A percentile compares a stretch with the other conserved stretches of the same genome.
phyloP scores from a whole-genome alignment of 768 basidiomycete genomes.

The Grammothele lineata region DNA sequence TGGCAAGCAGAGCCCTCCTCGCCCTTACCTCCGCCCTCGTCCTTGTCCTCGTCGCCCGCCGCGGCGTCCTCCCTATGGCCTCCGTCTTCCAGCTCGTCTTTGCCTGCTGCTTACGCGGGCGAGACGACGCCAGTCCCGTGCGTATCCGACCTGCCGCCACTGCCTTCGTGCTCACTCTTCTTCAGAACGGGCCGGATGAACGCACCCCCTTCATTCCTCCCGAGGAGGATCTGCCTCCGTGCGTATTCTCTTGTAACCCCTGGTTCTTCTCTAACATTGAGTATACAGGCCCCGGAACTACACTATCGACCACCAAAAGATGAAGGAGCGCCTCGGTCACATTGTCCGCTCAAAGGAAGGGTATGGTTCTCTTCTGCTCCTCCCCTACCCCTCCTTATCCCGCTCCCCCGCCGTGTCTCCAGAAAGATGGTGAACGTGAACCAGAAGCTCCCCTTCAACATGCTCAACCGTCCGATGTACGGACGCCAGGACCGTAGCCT shows the following conservation, averaged over 20 bases:
- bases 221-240: constrained; percentile 25
- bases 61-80: constrained; percentile 20
- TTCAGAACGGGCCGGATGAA: constrained; percentile 27
- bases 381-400: constrained; percentile 2
- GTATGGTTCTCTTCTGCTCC: constrained; percentile 31
- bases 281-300: constrained; percentile 15
- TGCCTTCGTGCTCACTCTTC: too few species aligned
- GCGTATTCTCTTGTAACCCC: constrained; percentile 8
- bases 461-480: constrained; percentile 38
- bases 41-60: constrained; percentile 2
- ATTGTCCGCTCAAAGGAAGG: constrained; percentile 62
- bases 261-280: neutral
- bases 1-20: too few species aligned
- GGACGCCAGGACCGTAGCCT: constrained; percentile 30
- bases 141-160: too few species aligned
- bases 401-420: neutral
- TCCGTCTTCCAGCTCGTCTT: constrained; percentile 18
- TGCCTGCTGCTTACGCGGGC: constrained; percentile 21
- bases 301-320: constrained; percentile 41
- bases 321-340: constrained; percentile 46
- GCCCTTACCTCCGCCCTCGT: constrained; percentile 1
- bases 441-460: constrained; percentile 56
- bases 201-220: constrained; percentile 29
- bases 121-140: too few species aligned
- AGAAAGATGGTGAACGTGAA: constrained; percentile 74